These are phyloP conservation scores for Eucalyptus marginata DNA, from an alignment of 345 rosid species.

Conservation along the genomic window DNA sequence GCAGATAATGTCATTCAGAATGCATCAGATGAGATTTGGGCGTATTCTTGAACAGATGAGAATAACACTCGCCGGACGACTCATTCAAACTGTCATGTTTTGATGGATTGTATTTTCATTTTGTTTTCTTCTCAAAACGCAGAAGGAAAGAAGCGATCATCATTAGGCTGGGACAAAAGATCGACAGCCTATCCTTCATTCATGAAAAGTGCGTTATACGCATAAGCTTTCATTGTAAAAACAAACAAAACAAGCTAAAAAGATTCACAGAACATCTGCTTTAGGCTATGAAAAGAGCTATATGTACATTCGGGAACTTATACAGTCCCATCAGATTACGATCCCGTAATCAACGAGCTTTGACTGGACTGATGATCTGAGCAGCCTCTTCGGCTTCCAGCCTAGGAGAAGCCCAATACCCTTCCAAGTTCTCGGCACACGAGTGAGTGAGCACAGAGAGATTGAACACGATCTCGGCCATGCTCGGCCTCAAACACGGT, in stretches of 20 bases:
- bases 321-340: neutral
- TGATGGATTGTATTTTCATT: neutral
- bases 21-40: neutral
- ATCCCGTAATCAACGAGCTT: conserved; percentile 21
- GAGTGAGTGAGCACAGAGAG: conserved; percentile 35
- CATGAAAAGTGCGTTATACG: rapidly evolving
- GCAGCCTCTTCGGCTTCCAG: conserved; percentile 20
- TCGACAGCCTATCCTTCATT: neutral
- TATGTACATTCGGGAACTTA: neutral
- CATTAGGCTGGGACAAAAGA: neutral
- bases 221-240: neutral
- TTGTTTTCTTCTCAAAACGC: neutral
- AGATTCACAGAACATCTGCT: neutral
- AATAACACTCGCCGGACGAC: neutral
- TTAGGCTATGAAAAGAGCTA: neutral
- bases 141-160: neutral
- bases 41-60: neutral
- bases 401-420: conserved; percentile 24
- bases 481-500: conserved; percentile 39
- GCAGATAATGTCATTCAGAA: neutral
- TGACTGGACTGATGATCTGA: conserved; percentile 21
- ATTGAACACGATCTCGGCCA: conserved; percentile 53
- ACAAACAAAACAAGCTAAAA: neutral
- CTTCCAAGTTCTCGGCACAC: conserved; percentile 12
- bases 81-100: neutral